These are phyloP conservation scores for Aphanomyces stellatus DNA, from an alignment of 352 stramenopile genomes.

Conservation along the genomic window DNA sequence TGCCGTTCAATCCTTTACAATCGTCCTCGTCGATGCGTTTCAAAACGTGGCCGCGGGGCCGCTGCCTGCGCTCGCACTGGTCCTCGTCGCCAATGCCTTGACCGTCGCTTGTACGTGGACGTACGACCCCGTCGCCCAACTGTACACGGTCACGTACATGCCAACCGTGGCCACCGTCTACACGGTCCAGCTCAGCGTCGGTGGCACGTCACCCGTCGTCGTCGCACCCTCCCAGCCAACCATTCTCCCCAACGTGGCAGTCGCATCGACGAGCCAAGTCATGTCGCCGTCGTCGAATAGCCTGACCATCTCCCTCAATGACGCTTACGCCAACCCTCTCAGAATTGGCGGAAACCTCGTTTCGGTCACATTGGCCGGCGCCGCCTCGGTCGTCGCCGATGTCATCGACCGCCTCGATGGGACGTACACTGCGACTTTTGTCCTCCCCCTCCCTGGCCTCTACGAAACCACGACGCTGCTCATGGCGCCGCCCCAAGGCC, in stretches of 20 bases:
- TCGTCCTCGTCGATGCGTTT: not conserved
- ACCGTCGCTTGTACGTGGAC: not conserved
- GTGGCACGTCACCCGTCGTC: not conserved
- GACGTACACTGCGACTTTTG: conserved; percentile 36
- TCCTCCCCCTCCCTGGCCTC: conserved; percentile 23
- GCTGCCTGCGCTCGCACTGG: not conserved
- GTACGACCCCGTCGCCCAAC: not conserved
- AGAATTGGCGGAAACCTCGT: conserved; percentile 32
- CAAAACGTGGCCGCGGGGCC: not conserved
- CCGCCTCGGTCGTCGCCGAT: conserved; percentile 23
- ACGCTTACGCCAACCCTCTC: conserved; percentile 37
- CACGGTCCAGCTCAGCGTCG: not conserved
- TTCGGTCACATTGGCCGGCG: conserved; percentile 28
- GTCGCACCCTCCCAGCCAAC: conserved; percentile 28
- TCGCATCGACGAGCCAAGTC: conserved; percentile 29
- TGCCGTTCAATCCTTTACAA: not conserved
- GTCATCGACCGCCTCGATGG: conserved; percentile 34
- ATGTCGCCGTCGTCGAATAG: conserved; percentile 20
- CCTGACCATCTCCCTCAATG: conserved; percentile 26
- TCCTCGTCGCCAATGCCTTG: not conserved
- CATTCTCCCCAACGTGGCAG: conserved; percentile 23
- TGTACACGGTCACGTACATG: not conserved
- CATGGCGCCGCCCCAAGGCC: conserved; percentile 19
- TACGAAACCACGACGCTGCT: conserved; percentile 49
- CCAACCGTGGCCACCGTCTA: not conserved